Base-by-base conservation (phyloP, 345 rosid genomes). In the Syzygium jambos region DNA sequence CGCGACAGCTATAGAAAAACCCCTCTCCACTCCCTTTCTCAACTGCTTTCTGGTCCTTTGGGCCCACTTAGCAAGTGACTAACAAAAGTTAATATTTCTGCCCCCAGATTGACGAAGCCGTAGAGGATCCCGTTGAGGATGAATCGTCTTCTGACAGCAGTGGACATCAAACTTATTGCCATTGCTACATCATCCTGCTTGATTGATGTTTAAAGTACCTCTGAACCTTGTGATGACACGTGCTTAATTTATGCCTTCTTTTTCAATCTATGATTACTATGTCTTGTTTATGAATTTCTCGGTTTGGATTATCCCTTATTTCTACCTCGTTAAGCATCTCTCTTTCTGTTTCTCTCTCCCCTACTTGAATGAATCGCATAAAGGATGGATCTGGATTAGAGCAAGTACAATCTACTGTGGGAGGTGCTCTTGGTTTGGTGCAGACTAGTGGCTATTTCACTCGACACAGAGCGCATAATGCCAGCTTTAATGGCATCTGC, bases 401-500 rank as follows among this genome's bases (percentile, higher is more conserved):
- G 68, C 16, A 59, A 59, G 68, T 27, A 27, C n/a, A 27, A 59
- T 92, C 53, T 21, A 21, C 78, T 4, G 78, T 7, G 41, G 41
- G 41, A 30, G 22, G 22, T 65, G 22, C 78, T 65, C 78, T 65
- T 65, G 78, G 38, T 16, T 30, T 65, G 43, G 78, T 11, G 41
- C 41, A 65, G 78, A 65, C 5, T 16, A 30, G 78, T 30, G 43
- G 78, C 41, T 65, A 29, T 63, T 29, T 65, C 41, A 29, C 41
- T 65, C 10, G 41, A 29, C 77, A 17, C 41, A 7, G 12, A 23
- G n/a, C 5, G 27, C 61, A 23, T 56, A 27, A 22, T 22, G 61
- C 92, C 80, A 77, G 89, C 78, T 90, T 89, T 91, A 56, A 92
- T 90, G 88, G 90, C 93, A 89, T 92, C 92, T 0, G 95, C 91